Conservation (phyloP, 768 basidiomycete genomes). For the Paxillus rubicundulus region DNA sequence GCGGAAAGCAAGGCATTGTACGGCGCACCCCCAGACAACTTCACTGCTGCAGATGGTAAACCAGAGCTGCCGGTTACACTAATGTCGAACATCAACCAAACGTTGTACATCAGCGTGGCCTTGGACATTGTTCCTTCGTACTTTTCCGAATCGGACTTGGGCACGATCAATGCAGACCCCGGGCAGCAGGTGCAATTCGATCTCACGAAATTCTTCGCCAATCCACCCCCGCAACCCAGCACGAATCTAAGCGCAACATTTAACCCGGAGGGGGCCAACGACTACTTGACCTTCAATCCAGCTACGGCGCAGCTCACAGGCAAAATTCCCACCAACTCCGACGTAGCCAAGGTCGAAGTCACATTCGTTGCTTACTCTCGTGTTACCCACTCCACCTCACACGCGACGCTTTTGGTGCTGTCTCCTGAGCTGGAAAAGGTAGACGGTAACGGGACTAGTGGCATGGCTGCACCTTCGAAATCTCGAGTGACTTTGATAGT, state of each 20-base stretch:
- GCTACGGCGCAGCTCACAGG: conserved; percentile 49
- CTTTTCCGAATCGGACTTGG: conserved; percentile 58
- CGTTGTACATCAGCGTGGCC: conserved; percentile 58
- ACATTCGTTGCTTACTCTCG: conserved; percentile 69
- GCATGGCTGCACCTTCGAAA: conserved; percentile 43
- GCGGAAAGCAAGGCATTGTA: conserved; percentile 50
- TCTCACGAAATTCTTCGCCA: conserved; percentile 56
- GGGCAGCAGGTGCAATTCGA: conserved; percentile 52
- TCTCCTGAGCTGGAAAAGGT: conserved; percentile 41
- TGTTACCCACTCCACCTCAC: conserved; percentile 68
- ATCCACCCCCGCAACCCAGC: conserved; percentile 40
- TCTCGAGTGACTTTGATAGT: conserved; percentile 55
- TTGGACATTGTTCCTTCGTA: conserved; percentile 70
- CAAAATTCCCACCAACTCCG: conserved; percentile 47
- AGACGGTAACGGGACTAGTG: conserved; percentile 30
- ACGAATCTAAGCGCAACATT: conserved; percentile 55
- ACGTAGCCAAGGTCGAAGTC: conserved; percentile 41
- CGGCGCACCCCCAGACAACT: conserved; percentile 57
- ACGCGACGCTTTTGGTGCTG: conserved; percentile 53
- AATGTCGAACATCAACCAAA: conserved; percentile 64
- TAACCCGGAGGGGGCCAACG: conserved; percentile 46
- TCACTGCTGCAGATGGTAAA: conserved; percentile 33
- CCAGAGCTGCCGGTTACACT: conserved; percentile 58
- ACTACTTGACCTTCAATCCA: conserved; percentile 56
- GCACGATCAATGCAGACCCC: conserved; percentile 52